Evolutionary conservation across 768 basidiomycete genomes (phyloP).

Genomic region (Xerocomus brunneocitrinus): DNA sequence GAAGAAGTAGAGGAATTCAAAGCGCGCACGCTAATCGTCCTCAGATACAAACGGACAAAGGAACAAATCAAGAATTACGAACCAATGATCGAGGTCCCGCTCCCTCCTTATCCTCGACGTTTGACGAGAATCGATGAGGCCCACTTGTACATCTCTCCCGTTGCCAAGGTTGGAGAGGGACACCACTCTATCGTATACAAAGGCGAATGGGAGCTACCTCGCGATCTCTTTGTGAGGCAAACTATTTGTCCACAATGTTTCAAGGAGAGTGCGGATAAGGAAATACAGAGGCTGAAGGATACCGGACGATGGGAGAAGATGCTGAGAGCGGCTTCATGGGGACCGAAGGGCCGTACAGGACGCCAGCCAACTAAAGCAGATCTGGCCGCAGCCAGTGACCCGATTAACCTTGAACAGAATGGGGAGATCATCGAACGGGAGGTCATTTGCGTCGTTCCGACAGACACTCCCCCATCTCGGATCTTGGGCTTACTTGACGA

Average conservation of each 20-base stretch:
- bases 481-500: not conserved
- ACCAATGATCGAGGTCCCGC: constrained; percentile 28
- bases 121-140: constrained; percentile 32
- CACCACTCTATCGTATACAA: constrained; percentile 51
- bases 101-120: constrained; percentile 24
- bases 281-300: constrained; percentile 20
- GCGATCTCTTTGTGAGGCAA: constrained; percentile 32
- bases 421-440: constrained; percentile 19
- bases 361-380: not conserved
- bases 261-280: constrained; percentile 24
- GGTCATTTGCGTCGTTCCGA: constrained; percentile 8
- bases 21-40: constrained; percentile 17
- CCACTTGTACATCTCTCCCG: constrained; percentile 46
- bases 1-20: constrained; percentile 12
- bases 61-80: constrained; percentile 21
- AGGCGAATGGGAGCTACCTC: constrained; percentile 51
- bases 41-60: constrained; percentile 16
- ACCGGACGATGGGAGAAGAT: constrained; percentile 20
- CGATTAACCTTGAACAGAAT: not conserved
- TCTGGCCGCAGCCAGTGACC: not conserved
- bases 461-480: not conserved
- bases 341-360: constrained; percentile 6
- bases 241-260: constrained; percentile 39
- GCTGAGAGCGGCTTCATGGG: constrained; percentile 10
- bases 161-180: constrained; percentile 37